Percentiles rank a stretch among this genome's conserved stretches.
Conservation (phyloP, 768 basidiomycete species). For the Pleurotus eryngii region DNA sequence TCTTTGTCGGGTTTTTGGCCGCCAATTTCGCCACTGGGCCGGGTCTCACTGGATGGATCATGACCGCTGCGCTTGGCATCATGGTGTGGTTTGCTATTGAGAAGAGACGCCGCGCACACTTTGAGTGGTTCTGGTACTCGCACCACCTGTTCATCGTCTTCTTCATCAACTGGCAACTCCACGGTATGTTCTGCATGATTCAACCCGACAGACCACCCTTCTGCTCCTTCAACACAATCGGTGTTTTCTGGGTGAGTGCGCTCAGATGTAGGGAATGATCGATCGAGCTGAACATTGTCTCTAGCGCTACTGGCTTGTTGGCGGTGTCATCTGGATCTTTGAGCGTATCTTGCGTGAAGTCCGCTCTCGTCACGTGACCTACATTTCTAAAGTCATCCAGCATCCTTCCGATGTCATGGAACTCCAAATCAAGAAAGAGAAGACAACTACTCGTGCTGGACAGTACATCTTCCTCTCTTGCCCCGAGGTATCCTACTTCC, state of each 20-base stretch:
- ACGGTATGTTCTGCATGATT: constrained; percentile 98
- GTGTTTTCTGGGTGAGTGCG: constrained; percentile 88
- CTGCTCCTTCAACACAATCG: constrained; percentile 82
- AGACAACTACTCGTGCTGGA: constrained; percentile 76
- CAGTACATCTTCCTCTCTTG: constrained; percentile 93
- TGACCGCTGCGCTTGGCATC: constrained; percentile 66
- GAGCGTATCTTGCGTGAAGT: constrained; percentile 93
- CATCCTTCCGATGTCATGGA: constrained; percentile 95
- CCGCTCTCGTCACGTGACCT: constrained; percentile 86
- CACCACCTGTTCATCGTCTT: constrained; percentile 90
- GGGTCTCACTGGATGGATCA: constrained; percentile 83
- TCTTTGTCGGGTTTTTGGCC: constrained; percentile 65
- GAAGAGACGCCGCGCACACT: constrained; percentile 71
- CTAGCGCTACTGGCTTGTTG: constrained; percentile 87
- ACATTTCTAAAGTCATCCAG: constrained; percentile 91
- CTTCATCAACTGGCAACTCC: constrained; percentile 93
- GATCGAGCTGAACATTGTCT: constrained; percentile 6
- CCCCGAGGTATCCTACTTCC: constrained; percentile 91
- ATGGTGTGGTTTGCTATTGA: constrained; percentile 89
- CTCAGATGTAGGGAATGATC: neutral
- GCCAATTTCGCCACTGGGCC: constrained; percentile 85
- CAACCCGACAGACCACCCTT: constrained; percentile 84
- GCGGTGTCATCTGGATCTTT: constrained; percentile 78
- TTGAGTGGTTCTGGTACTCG: constrained; percentile 88
- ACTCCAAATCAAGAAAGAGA: constrained; percentile 97